Base-by-base conservation (phyloP, 2,329 filamentous ascomycete genomes). In the Talaromyces albobiverticillius region DNA sequence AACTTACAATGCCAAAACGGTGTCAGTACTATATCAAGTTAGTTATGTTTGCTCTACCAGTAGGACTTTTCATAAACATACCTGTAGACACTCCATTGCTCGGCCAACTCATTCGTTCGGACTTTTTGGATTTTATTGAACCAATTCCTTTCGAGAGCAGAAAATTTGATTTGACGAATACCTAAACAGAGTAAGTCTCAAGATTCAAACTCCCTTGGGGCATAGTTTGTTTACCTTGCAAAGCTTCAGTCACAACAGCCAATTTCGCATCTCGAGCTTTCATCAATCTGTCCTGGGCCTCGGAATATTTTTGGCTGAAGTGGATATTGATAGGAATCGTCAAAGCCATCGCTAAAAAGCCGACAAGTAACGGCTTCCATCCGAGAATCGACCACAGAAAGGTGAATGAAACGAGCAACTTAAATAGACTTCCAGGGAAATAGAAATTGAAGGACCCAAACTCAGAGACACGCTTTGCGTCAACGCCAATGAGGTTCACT, bases 121-220 rank as follows among this genome's bases (percentile, higher is more conserved):
- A 85, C 82, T 57, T 79, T 69, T 57, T 79, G 70, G 65, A 94
- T 88, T 57, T 85, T 87, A 14, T 79, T 76, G 66, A 90, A 83
- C 89, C 89, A 93, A 61, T 88, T 83, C 18, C 76, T 72, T 67
- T 93, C 89, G 2, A 90, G 71, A 1, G 89, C 89, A 0, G 88
- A 88, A 61, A 93, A 91, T 64, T 94, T 94, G 72, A 94, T 90
- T 68, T 94, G 89, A 1, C 88, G 82, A 59, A 93, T 92, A 7
- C 89, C 50, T 53, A 11, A 13, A 4, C 40, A 8, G 18, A 20
- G 32, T 53, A 29, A 53, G 50, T 40, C 10, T 20, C 16, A 32
- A 9, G 8, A 31, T 3, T n/a, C 3, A 7, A 29, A 26, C 4
- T 10, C 41, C 5, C 9, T 22, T 13, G 31, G 4, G 23, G 34